These are phyloP conservation scores for Cryptococcus amylolentus DNA, from an alignment of 1,284 basidiomycete species.

Conservation along the genomic window DNA sequence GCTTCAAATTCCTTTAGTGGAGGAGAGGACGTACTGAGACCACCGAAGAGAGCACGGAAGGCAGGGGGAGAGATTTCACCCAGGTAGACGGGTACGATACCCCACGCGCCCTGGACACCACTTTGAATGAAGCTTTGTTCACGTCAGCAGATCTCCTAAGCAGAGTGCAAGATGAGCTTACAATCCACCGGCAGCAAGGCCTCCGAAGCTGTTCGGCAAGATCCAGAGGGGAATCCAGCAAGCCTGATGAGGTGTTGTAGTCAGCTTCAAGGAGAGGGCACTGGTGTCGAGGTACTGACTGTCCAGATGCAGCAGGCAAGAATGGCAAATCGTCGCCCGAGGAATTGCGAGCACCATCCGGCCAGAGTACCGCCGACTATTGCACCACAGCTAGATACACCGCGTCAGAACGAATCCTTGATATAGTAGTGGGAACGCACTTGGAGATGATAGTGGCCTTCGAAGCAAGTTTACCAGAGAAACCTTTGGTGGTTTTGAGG, in stretches of 20 bases:
- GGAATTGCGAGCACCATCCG: slow-evolving; percentile 74
- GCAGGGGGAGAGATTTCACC: slow-evolving; percentile 72
- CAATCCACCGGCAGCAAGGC: slow-evolving; percentile 43
- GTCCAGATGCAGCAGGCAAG: slow-evolving; percentile 56
- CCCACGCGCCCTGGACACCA: slow-evolving; percentile 69
- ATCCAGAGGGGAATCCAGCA: slow-evolving; percentile 68
- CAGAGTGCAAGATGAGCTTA: neutral
- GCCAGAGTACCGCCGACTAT: slow-evolving; percentile 73
- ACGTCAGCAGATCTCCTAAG: neutral
- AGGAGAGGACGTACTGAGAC: slow-evolving; percentile 63
- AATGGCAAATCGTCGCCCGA: slow-evolving; percentile 70
- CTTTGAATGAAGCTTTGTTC: slow-evolving; percentile 63
- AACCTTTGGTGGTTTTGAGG: slow-evolving; percentile 53
- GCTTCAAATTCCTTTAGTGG: neutral
- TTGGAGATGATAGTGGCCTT: slow-evolving; percentile 82
- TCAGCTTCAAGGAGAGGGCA: slow-evolving; percentile 15
- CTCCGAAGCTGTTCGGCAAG: slow-evolving; percentile 56
- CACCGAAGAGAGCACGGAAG: slow-evolving; percentile 89
- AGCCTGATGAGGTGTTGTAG: slow-evolving; percentile 3
- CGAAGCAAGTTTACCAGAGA: slow-evolving; percentile 60
- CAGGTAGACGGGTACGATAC: slow-evolving; percentile 56
- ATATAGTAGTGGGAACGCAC: slow-evolving; percentile 1
- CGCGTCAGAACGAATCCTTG: neutral
- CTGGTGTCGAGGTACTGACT: slow-evolving; percentile 36
- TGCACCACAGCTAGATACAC: slow-evolving; percentile 55